Conservation (phyloP, 768 basidiomycete genomes). For the Vararia minispora region DNA sequence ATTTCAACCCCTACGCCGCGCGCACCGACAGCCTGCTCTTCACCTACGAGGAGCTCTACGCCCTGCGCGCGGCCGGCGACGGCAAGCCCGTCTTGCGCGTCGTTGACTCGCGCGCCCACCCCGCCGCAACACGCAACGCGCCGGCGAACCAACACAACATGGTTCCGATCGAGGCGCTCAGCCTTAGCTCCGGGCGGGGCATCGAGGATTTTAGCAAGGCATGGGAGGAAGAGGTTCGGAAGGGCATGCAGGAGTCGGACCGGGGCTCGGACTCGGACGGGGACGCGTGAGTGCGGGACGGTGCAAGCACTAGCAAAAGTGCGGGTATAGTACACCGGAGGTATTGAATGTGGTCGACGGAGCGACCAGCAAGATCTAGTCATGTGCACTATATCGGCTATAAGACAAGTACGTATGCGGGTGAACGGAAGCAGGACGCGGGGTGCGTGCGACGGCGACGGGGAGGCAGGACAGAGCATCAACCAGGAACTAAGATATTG, state of each 20-base stretch:
- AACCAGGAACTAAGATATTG: no score
- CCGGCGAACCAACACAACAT: slow-evolving; percentile 81
- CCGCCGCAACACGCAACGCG: slow-evolving; percentile 50
- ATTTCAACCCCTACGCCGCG: slow-evolving; percentile 83
- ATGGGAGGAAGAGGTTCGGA: slow-evolving; percentile 46
- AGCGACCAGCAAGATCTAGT: no score
- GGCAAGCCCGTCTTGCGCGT: slow-evolving; percentile 38
- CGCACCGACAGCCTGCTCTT: slow-evolving; percentile 87
- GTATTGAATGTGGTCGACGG: no score
- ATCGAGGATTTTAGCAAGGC: slow-evolving; percentile 63
- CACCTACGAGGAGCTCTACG: slow-evolving; percentile 62
- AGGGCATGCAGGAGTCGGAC: slow-evolving; percentile 10
- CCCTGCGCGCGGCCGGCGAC: slow-evolving; percentile 20
- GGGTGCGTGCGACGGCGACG: no score
- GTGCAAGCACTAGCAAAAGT: no score
- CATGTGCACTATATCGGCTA: no score
- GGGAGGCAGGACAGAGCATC: no score
- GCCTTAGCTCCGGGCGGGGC: slow-evolving; percentile 59
- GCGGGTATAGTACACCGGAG: no score
- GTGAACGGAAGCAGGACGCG: no score
- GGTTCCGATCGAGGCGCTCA: slow-evolving; percentile 84
- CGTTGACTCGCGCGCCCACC: slow-evolving; percentile 68
- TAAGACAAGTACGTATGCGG: no score
- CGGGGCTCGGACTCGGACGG: no score
- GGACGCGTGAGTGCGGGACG: no score